phyloP scores from a whole-genome alignment of 1,284 basidiomycete genomes.

The Coniferiporia weirii region DNA sequence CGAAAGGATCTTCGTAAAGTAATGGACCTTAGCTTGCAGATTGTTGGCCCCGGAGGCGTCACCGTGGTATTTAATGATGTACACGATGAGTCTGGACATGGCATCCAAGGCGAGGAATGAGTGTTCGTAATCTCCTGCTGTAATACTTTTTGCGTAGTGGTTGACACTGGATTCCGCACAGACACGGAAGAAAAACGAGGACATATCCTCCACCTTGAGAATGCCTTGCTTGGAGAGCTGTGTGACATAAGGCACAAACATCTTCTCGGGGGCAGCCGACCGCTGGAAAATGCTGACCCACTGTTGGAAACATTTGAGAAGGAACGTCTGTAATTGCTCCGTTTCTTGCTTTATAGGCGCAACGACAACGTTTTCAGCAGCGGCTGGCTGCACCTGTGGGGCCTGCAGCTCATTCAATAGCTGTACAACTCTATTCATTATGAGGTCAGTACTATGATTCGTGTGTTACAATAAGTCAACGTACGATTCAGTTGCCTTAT shows the following conservation, averaged over 20 bases:
- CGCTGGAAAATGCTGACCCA: conserved; percentile 96
- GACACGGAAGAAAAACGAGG: conserved; percentile 97
- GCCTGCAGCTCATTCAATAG: conserved; percentile 73
- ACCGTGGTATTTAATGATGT: conserved; percentile 99
- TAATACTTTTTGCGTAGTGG: conserved; percentile 84
- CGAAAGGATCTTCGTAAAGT: conserved; percentile 95
- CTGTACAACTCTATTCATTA: conserved; percentile 40
- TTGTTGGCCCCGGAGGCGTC: conserved; percentile 86
- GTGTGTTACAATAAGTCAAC: conserved; percentile 28
- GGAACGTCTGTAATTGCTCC: conserved; percentile 64
- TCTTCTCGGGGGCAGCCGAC: conserved; percentile 86
- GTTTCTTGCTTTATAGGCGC: conserved; percentile 59
- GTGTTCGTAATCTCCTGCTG: conserved; percentile 69
- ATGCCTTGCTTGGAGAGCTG: conserved; percentile 96
- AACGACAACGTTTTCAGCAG: conserved; percentile 30
- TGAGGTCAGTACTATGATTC: conserved; percentile 7
- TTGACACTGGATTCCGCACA: conserved; percentile 94
- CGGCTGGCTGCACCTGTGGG: conserved; percentile 40
- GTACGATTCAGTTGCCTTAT: conserved; percentile 78
- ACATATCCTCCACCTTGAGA: conserved; percentile 92
- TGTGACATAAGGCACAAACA: conserved; percentile 96
- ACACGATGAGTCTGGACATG: conserved; percentile 90
- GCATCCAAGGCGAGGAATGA: conserved; percentile 94
- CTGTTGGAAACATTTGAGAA: conserved; percentile 78
- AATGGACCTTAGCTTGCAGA: conserved; percentile 93